phyloP scores from a whole-genome alignment of 129 eudicot species.

The Tagetes patula region DNA sequence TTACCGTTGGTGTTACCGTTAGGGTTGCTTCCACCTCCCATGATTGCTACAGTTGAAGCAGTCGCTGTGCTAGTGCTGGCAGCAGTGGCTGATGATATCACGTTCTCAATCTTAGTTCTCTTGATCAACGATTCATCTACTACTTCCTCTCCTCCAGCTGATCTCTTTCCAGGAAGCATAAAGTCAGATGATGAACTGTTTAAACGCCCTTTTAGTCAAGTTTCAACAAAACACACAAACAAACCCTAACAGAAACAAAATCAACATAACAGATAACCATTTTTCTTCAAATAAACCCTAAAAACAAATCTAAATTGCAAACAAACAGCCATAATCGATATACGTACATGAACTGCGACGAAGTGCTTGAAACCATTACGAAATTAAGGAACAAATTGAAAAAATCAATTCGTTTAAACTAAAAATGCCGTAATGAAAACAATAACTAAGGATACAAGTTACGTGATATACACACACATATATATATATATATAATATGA shows the following conservation, averaged over 20 bases:
- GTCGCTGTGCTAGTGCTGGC: slow-evolving; percentile 37
- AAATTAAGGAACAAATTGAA: not conserved
- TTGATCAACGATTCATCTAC: slow-evolving; percentile 54
- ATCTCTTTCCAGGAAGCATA: slow-evolving; percentile 96
- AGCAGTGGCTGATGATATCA: slow-evolving; percentile 41
- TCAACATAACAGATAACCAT: not conserved
- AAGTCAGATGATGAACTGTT: slow-evolving; percentile 73
- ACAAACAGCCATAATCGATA: slow-evolving; percentile 1
- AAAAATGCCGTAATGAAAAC: not conserved
- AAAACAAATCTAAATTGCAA: slow-evolving; percentile 11
- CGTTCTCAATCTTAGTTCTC: slow-evolving; percentile 48
- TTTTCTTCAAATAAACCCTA: not conserved
- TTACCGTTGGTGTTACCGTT: slow-evolving; percentile 47
- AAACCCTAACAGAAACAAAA: not conserved
- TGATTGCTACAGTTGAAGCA: slow-evolving; percentile 31
- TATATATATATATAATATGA: slow-evolving; percentile 3
- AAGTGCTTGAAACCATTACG: slow-evolving; percentile 33
- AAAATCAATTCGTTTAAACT: slow-evolving; percentile 17
- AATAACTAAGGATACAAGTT: slow-evolving; percentile 21
- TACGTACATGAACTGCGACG: slow-evolving; percentile 34
- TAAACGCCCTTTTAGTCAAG: slow-evolving; percentile 25
- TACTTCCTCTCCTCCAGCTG: slow-evolving; percentile 53
- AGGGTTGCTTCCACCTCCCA: slow-evolving; percentile 53
- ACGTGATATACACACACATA: not conserved
- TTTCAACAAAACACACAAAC: slow-evolving; percentile 11